Evolutionary conservation across 371 early-diverging fungal genomes (phyloP).

Genomic region (Mortierella sp.): DNA sequence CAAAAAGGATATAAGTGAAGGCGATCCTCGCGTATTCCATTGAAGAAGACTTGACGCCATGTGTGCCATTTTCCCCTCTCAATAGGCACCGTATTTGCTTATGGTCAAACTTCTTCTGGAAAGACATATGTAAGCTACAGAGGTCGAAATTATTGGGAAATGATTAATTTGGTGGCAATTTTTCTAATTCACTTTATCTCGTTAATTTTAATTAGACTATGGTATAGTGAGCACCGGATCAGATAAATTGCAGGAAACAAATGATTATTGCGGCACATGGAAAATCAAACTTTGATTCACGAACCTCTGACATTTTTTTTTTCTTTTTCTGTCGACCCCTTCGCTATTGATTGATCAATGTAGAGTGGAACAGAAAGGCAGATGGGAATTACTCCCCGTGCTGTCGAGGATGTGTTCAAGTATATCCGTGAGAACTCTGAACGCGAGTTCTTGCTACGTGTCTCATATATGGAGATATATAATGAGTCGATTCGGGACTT

Average conservation of each 20-base stretch:
- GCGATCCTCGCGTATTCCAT: too few relatives aligned
- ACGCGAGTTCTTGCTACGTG: constrained; percentile 89
- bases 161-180: background rate
- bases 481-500: constrained; percentile 92
- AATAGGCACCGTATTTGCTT: constrained; percentile 70
- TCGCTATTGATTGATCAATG: background rate
- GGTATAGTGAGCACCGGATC: background rate
- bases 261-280: background rate
- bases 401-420: constrained; percentile 84
- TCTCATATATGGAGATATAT: constrained; percentile 97
- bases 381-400: constrained; percentile 87
- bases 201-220: constrained; percentile 3
- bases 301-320: background rate
- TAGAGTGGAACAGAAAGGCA: constrained; percentile 73
- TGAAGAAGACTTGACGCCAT: too few relatives aligned
- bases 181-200: background rate
- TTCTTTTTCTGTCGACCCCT: background rate
- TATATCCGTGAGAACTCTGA: constrained; percentile 70
- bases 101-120: constrained; percentile 97
- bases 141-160: background rate
- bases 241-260: background rate
- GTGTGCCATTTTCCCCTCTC: background rate
- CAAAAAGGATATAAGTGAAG: background rate
- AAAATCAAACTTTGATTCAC: background rate
- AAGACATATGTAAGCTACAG: constrained; percentile 81